Evolutionary conservation across 352 stramenopile genomes (phyloP), one percentile per base, ranked within the genome.

Genomic region (Pythium chondricola): DNA sequence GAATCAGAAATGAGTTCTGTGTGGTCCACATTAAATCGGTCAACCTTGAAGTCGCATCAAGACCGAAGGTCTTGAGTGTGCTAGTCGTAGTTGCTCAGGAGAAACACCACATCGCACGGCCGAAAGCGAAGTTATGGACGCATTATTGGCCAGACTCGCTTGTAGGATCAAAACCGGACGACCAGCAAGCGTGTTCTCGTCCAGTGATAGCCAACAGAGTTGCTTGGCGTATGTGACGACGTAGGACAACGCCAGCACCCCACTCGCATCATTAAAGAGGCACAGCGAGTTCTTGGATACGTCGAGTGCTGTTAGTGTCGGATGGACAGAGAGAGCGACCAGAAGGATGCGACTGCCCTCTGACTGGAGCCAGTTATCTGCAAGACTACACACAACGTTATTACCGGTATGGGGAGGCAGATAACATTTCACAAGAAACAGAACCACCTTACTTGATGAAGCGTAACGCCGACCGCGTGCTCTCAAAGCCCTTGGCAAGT

Each of bases 401-500:
- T n/a, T n/a, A n/a, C n/a, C n/a, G n/a, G n/a, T n/a, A n/a, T n/a
- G n/a, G n/a, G n/a, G n/a, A n/a, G n/a, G n/a, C n/a, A 1, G 18
- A 17, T 6, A 42, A 42, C 10, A 21, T 3, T 16, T 6, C 16
- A 17, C 25, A 14, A 48, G 3, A 37, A 18, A 39, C n/a, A 21
- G 22, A 29, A 35, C 4, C 20, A 2, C 55, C 74, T 4, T 63
- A 85, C 75, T 69, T 77, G 43, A 86, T 37, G 43, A 60, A 72
- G 14, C 59, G 65, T 1, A 88, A 47, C 5, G 55, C 59, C 8
- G 76, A 88, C 5, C 76, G 67, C 3, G 51, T 54, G 35, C 69
- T 83, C 32, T 85, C 64, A 8, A 85, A 56, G 3, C 74, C 76
- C 45, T 86, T 86, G 8, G 71, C 69, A 18, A 88, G 58, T 21